Evolutionary conservation across 768 basidiomycete species (phyloP), one percentile per base, ranked within the genome.

Genomic region (Lactarius hatsudake): DNA sequence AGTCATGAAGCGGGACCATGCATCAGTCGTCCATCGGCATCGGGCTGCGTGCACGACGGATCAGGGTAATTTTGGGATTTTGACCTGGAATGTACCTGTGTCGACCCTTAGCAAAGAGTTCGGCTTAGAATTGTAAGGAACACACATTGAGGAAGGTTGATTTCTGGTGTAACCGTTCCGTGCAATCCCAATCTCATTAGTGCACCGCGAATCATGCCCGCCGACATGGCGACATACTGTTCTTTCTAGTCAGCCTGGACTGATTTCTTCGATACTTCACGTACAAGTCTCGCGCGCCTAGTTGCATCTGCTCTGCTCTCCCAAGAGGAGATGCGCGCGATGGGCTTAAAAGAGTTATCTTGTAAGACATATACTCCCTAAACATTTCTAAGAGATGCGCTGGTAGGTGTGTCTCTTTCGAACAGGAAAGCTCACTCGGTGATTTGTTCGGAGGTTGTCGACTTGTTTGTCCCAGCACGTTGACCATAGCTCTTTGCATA

Each of bases 401-500:
- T 28, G 57, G 26, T 38, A 7, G 40, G n/a, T 12, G 15, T 8
- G 32, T 34, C 9, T 30, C 23, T 63, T 36, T 23, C 51, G 42
- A 34, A 30, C 32, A 9, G 2, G 38, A 36, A 60, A 51, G 79
- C 86, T 48, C 73, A 94, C 94, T 59, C 95, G 82, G 76, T 96
- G 96, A 75, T 98, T 98, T 18, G 95, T 98, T 55, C 95, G 86
- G 65, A 98, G 79, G 76, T 98, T 98, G 73, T 97, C 95, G 1
- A 97, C 93, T 75, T 96, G 96, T 74, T 96, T 96, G 61, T 94
- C 91, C 88, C 93, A 97, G 64, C 90, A 90, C 26, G 89, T 86
- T 0, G 86, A 81, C 93, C 95, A 98, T n/a, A 98, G 79, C 64
- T 98, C 95, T 74, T 98, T 98, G 80, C 95, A 98, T 65, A 98